Conservation (phyloP, 129 eudicot species). For the Chrysanthemum makinoi region DNA sequence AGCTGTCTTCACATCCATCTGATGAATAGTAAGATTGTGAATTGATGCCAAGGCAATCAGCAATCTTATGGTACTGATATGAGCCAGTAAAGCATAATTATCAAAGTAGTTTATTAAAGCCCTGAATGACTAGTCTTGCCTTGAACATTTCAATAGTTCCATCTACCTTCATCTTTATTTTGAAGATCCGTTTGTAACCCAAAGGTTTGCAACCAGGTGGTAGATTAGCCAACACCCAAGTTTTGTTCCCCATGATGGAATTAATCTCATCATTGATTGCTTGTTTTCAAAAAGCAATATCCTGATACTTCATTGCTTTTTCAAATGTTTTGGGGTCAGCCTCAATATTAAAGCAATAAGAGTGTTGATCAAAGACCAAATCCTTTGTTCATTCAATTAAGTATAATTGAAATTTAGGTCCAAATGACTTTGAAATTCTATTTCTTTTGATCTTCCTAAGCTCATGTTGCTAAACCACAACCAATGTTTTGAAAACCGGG, state of each 20-base stretch:
- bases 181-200: background rate
- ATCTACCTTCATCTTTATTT: background rate
- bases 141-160: background rate
- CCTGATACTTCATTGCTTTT: no score
- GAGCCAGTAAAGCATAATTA: background rate
- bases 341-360: no score
- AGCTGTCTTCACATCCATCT: background rate
- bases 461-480: no score
- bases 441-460: no score
- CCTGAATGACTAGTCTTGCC: background rate
- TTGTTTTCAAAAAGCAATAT: background rate
- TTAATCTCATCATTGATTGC: background rate
- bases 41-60: background rate
- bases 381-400: no score
- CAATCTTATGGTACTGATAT: background rate
- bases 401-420: no score
- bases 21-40: background rate
- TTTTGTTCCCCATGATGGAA: no score
- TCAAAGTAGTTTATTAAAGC: background rate
- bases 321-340: no score
- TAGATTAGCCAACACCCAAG: background rate
- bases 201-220: background rate
- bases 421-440: no score
- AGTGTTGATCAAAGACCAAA: no score
- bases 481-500: no score